Evolutionary conservation across 192 early-diverging fungal genomes (phyloP), one percentile per base, ranked within the genome.

Genomic region (Entomortierella beljakovae): DNA sequence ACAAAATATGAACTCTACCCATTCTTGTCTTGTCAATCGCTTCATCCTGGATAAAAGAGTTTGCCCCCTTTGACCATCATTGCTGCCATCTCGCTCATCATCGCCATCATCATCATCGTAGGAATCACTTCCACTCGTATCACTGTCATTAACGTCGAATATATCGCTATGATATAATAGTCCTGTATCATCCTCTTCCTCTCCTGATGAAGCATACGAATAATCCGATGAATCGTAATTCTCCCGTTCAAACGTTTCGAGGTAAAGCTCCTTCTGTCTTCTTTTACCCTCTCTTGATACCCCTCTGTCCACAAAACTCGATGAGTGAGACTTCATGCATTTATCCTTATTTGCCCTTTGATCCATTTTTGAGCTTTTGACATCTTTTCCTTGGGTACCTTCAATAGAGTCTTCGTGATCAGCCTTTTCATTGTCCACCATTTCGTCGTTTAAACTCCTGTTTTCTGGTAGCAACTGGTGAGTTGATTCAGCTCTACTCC

Each of bases 161-260:
- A 16, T 49, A 20, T 62, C 70, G 28, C 34, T 35, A 25, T 55
- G 29, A 13, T 46, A n/a, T 0, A 31, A 38, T 2, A 57, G 4
- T 16, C 22, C 18, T 25, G 63, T 40, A 25, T 55, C 20, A 1
- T 43, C 46, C 3, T 62, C 72, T 1, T 77, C 73, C 0, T 68
- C 65, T 2, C 49, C 66, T 10, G 60, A 56, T n/a, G 73, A 64
- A 1, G 65, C 23, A 58, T 58, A 69, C 13, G 48, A 64, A 37
- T 65, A 79, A 9, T 69, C 61, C 28, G 66, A 69, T 1, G 75
- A 79, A 28, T 79, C 68, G 49, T 79, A 79, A 18, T 79, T 62
- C 46, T 79, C 75, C 0, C 75, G 54, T 3, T 65, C 32, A 26
- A 57, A 60, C 7, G 40, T 64, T 26, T 79, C 61, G 31, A 23